phyloP scores from a whole-genome alignment of 176 grass and related monocot genomes.

The Canna indica region DNA sequence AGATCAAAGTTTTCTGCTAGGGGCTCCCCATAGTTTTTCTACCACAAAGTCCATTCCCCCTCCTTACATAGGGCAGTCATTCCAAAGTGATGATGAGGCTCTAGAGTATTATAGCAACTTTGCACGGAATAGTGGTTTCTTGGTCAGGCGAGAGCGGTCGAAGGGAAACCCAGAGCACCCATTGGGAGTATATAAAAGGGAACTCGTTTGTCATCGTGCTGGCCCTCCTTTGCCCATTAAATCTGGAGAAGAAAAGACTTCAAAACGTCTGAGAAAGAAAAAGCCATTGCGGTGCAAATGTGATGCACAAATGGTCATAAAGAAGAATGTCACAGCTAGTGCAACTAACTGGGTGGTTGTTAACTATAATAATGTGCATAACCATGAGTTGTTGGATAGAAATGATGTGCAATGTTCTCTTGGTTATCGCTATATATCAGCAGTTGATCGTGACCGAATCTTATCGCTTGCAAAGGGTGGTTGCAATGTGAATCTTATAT shows the following conservation, averaged over 20 bases:
- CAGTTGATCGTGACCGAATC: constrained; percentile 31
- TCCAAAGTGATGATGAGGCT: constrained; percentile 37
- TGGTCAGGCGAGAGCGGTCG: constrained; percentile 37
- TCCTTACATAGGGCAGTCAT: constrained; percentile 37
- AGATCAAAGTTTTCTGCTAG: constrained; percentile 10
- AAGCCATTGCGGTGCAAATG: constrained; percentile 42
- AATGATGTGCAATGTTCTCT: constrained; percentile 35
- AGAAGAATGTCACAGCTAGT: constrained; percentile 42
- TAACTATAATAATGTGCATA: constrained; percentile 45
- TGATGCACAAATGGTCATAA: constrained; percentile 49
- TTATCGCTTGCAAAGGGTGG: constrained; percentile 36
- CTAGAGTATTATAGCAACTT: constrained; percentile 44
- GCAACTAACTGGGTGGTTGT: constrained; percentile 29
- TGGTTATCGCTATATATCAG: constrained; percentile 42
- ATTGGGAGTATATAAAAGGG: constrained; percentile 41
- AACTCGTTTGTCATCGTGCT: constrained; percentile 47
- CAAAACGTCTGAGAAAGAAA: constrained; percentile 41
- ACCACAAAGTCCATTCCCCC: constrained; percentile 2
- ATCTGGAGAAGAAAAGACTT: constrained; percentile 20
- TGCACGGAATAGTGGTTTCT: constrained; percentile 37
- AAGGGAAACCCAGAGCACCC: constrained; percentile 45
- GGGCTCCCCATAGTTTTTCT: background rate
- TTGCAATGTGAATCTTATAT: constrained; percentile 38
- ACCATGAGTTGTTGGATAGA: constrained; percentile 41
- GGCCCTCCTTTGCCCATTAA: constrained; percentile 33